Conservation (phyloP, 2,329 filamentous ascomycete genomes). For the Monosporascus sp. region DNA sequence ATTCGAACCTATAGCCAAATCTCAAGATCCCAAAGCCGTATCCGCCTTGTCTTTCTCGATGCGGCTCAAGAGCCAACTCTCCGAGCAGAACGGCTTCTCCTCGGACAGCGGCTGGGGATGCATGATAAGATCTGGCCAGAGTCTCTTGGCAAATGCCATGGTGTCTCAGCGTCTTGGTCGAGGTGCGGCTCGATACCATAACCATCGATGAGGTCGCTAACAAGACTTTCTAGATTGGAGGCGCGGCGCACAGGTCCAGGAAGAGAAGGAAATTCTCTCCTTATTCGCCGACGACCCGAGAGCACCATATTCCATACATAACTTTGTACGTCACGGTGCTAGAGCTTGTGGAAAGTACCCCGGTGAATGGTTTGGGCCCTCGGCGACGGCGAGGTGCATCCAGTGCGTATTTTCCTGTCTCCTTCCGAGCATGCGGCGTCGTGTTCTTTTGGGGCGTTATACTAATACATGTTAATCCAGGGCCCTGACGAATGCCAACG, state of each 20-base stretch:
- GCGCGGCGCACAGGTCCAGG: constrained; percentile 47
- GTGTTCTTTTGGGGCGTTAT: not conserved
- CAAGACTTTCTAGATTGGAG: constrained; percentile 61
- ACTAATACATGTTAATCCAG: constrained; percentile 36
- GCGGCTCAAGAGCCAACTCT: constrained; percentile 73
- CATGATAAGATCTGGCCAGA: constrained; percentile 97
- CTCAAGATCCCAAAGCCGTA: constrained; percentile 64
- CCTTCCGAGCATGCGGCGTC: not conserved
- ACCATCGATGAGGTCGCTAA: constrained; percentile 11
- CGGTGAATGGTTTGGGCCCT: constrained; percentile 98
- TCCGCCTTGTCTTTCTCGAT: constrained; percentile 76
- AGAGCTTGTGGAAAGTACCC: constrained; percentile 87
- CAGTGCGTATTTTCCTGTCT: constrained; percentile 53
- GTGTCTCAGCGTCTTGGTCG: constrained; percentile 68
- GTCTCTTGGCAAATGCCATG: constrained; percentile 82
- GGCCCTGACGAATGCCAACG: constrained; percentile 65
- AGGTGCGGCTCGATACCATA: constrained; percentile 44
- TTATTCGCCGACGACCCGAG: constrained; percentile 82
- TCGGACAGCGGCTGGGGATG: constrained; percentile 97
- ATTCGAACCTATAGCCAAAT: constrained; percentile 77
- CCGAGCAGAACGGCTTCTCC: constrained; percentile 76
- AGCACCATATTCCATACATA: constrained; percentile 91
- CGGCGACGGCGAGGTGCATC: constrained; percentile 88
- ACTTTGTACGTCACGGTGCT: constrained; percentile 85
- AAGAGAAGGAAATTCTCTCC: constrained; percentile 68